Percentiles rank a stretch among this genome's conserved stretches.
These are phyloP conservation scores for Beauveria medogensis DNA, from an alignment of 2,329 filamentous ascomycete species.

Conservation along the genomic window DNA sequence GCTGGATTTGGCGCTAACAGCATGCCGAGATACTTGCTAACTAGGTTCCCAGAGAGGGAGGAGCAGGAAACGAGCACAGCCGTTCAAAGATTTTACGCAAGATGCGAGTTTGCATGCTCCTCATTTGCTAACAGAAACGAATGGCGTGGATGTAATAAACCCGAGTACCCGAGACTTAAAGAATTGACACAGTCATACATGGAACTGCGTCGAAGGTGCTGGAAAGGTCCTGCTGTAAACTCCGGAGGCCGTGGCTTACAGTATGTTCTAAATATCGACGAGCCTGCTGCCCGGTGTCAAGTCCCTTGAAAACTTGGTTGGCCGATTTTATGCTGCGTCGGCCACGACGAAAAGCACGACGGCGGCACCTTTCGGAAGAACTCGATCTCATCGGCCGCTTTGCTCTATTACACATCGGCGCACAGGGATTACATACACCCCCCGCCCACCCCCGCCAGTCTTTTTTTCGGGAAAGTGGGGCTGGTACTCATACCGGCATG, in stretches of 20 bases:
- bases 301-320: not conserved
- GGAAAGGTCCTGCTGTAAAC: not conserved
- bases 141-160: not conserved
- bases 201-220: not conserved
- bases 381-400: conserved; percentile 9
- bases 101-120: not conserved
- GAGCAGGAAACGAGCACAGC: not conserved
- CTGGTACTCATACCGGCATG: conserved; percentile 1
- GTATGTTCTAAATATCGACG: not conserved
- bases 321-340: not conserved
- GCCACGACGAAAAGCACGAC: conserved; percentile 1
- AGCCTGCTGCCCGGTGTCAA: not conserved
- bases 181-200: not conserved
- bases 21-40: not conserved
- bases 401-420: conserved; percentile 4
- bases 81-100: not conserved
- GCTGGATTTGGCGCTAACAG: conserved; percentile 5
- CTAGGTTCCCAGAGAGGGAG: not conserved
- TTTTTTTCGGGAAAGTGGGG: conserved; percentile 1
- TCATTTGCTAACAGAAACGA: not conserved
- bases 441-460: not conserved
- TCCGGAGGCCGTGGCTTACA: not conserved
- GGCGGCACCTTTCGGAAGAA: conserved; percentile 1
- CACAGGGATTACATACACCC: not conserved
- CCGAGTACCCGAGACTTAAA: not conserved